Evolutionary conservation across 805 yeast genomes (phyloP).

Genomic region (Spathaspora passalidarum): DNA sequence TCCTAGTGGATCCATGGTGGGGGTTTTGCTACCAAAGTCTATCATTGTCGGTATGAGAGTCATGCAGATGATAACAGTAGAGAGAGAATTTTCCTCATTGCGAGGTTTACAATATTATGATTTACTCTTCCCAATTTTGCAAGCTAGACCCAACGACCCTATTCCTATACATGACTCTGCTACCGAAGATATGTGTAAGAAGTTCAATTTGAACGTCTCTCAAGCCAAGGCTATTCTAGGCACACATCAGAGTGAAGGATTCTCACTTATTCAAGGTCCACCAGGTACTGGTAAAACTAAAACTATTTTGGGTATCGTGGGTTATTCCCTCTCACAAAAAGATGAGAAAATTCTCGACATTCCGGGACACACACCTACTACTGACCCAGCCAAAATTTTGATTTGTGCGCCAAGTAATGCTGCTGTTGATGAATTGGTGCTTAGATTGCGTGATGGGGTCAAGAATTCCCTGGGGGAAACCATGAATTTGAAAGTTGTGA

Average conservation of each 20-base stretch:
- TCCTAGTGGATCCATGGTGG: constrained; percentile 50
- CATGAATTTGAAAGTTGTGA: constrained; percentile 66
- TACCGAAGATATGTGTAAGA: constrained; percentile 39
- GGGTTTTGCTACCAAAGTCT: constrained; percentile 59
- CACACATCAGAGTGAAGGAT: constrained; percentile 65
- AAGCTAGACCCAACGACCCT: constrained; percentile 58
- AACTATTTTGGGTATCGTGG: constrained; percentile 89
- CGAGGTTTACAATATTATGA: constrained; percentile 82
- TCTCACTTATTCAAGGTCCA: constrained; percentile 94
- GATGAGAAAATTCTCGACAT: constrained; percentile 17
- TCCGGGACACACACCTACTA: constrained; percentile 22
- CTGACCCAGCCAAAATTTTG: constrained; percentile 52
- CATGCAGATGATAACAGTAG: constrained; percentile 86
- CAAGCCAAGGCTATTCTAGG: constrained; percentile 89
- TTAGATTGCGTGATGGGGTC: constrained; percentile 77
- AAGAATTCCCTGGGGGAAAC: constrained; percentile 49
- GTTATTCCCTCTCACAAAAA: constrained; percentile 56
- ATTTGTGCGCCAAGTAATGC: constrained; percentile 99
- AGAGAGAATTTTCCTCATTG: constrained; percentile 86
- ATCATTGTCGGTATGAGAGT: constrained; percentile 67
- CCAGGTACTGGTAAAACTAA: constrained; percentile 99
- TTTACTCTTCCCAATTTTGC: constrained; percentile 59
- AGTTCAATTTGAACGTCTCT: constrained; percentile 72
- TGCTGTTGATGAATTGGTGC: constrained; percentile 92
- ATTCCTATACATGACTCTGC: constrained; percentile 27